A percentile compares a stretch with the other conserved stretches of the same genome.
Evolutionary conservation across 176 grass and related monocot genomes (phyloP).

Genomic region (Areca catechu): DNA sequence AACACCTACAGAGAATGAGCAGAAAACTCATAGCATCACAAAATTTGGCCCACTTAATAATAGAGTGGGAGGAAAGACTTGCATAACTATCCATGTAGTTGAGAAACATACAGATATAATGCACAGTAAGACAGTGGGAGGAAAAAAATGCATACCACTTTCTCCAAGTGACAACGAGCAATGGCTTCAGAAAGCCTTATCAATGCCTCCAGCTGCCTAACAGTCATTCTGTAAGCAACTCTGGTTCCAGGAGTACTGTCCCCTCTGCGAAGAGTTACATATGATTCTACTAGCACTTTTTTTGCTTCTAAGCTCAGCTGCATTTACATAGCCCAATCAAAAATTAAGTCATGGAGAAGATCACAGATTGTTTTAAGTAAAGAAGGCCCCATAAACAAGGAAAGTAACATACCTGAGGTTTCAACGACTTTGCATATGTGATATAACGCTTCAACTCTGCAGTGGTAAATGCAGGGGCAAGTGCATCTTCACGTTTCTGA

Average conservation of each 20-base stretch:
- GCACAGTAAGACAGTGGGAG: too few relatives aligned
- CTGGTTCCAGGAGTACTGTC: constrained; percentile 89
- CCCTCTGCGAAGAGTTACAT: constrained; percentile 74
- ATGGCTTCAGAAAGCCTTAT: constrained; percentile 95
- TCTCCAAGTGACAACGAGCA: constrained; percentile 85
- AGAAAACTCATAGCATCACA: too few relatives aligned
- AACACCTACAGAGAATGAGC: too few relatives aligned
- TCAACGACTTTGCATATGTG: constrained; percentile 70
- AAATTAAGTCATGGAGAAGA: constrained; percentile 16
- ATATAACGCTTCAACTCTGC: constrained; percentile 89
- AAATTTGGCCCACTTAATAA: too few relatives aligned
- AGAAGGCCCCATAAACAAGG: constrained; percentile 1
- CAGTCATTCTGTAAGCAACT: constrained; percentile 97
- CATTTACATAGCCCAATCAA: constrained; percentile 22
- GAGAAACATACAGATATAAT: too few relatives aligned
- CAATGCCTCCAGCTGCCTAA: constrained; percentile 91
- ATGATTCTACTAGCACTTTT: constrained; percentile 77
- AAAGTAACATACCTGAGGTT: constrained; percentile 66
- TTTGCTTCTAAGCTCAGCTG: constrained; percentile 87
- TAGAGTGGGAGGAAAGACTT: too few relatives aligned
- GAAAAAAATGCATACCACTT: constrained; percentile 49
- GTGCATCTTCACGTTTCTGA: constrained; percentile 89
- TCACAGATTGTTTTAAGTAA: neutral
- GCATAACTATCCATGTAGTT: neutral
- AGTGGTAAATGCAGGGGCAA: constrained; percentile 80